Evolutionary conservation across 345 rosid species (phyloP).

Genomic region (Sisymbrium irio): DNA sequence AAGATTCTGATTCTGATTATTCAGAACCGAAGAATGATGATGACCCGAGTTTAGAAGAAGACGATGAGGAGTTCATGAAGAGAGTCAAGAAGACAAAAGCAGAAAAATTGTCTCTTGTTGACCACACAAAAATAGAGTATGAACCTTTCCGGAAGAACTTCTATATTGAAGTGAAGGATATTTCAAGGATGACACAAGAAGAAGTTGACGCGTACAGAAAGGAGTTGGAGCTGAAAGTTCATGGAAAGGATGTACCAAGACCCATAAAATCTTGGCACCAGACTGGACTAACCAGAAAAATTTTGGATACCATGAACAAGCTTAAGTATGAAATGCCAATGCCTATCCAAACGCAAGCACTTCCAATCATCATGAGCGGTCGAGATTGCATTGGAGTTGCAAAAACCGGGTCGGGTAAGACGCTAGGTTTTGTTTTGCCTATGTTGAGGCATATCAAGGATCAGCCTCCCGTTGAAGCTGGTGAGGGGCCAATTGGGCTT

Average conservation of each 20-base stretch:
- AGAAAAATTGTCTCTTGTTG: conserved; percentile 85
- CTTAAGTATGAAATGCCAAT: conserved; percentile 86
- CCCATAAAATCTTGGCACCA: conserved; percentile 95
- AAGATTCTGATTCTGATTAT: conserved; percentile 85
- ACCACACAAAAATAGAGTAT: conserved; percentile 90
- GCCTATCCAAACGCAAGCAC: conserved; percentile 97
- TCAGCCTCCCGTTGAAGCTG: conserved; percentile 92
- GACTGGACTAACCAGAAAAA: conserved; percentile 81
- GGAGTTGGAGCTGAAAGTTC: conserved; percentile 83
- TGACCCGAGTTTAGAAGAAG: conserved; percentile 70
- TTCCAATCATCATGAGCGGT: conserved; percentile 93
- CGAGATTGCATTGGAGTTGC: conserved; percentile 98
- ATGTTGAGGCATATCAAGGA: conserved; percentile 99
- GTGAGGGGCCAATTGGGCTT: conserved; percentile 94
- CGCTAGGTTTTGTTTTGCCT: conserved; percentile 94
- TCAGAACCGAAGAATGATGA: conserved; percentile 63
- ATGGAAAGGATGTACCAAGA: conserved; percentile 92
- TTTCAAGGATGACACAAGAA: conserved; percentile 71
- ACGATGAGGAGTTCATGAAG: conserved; percentile 96
- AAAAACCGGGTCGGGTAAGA: conserved; percentile 97
- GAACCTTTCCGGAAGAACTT: conserved; percentile 76
- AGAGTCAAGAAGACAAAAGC: conserved; percentile 98
- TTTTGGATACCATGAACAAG: conserved; percentile 85
- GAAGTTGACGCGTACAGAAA: conserved; percentile 82
- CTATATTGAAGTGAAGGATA: conserved; percentile 89